Evolutionary conservation across 2,329 filamentous ascomycete genomes (phyloP).

Genomic region (Ophiostoma himal-ulmi): DNA sequence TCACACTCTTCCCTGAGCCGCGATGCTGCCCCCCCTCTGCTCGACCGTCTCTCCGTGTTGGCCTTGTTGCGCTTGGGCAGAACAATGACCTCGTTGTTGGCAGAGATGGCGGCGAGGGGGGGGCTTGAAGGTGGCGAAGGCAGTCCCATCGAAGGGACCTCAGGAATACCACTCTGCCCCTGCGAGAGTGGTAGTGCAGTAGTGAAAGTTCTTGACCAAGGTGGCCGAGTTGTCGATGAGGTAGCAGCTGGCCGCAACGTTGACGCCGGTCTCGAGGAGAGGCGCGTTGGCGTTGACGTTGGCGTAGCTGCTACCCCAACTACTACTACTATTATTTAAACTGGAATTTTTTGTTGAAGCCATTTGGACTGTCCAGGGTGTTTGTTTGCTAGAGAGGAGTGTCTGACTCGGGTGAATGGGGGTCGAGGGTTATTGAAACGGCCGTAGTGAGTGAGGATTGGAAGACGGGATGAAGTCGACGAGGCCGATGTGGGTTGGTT

Average conservation of each 20-base stretch:
- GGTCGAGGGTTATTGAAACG: slow-evolving; percentile 2
- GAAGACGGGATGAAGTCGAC: background rate
- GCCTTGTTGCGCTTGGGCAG: slow-evolving; percentile 48
- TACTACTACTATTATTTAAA: slow-evolving; percentile 69
- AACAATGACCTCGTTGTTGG: slow-evolving; percentile 61
- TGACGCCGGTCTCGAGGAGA: slow-evolving; percentile 38
- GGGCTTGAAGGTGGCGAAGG: slow-evolving; percentile 82
- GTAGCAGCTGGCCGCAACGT: slow-evolving; percentile 89
- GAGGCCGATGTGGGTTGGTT: background rate
- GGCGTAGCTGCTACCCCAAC: slow-evolving; percentile 37
- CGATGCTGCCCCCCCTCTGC: slow-evolving; percentile 87
- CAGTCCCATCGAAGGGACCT: slow-evolving; percentile 78
- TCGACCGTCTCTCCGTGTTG: slow-evolving; percentile 33
- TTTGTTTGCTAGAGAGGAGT: slow-evolving; percentile 20
- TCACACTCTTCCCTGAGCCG: slow-evolving; percentile 99
- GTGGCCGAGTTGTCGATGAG: slow-evolving; percentile 63
- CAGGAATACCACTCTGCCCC: slow-evolving; percentile 92
- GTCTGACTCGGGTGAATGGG: slow-evolving; percentile 1
- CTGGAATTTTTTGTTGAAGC: slow-evolving; percentile 59
- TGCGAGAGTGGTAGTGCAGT: slow-evolving; percentile 82
- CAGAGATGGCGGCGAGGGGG: slow-evolving; percentile 72
- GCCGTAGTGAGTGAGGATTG: background rate
- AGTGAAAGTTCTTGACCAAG: slow-evolving; percentile 78
- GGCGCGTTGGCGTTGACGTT: background rate
- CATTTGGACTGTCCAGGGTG: slow-evolving; percentile 42